These are phyloP conservation scores for Russula olivacea DNA, from an alignment of 768 basidiomycete genomes.

Conservation along the genomic window DNA sequence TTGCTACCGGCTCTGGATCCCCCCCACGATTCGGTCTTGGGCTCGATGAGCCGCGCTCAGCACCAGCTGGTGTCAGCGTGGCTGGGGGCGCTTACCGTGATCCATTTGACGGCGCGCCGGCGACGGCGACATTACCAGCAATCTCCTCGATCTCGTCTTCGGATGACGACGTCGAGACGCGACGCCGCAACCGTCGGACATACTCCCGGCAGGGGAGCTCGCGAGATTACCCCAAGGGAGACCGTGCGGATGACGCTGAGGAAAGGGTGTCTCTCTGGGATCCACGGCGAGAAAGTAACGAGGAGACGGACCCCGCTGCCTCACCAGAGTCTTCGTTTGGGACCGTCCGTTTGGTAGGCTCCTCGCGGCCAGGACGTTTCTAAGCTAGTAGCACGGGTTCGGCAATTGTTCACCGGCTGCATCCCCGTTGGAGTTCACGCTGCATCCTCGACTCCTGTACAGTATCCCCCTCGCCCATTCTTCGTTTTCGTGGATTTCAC, in stretches of 20 bases:
- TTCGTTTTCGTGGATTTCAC: neutral
- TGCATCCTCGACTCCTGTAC: neutral
- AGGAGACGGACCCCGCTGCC: neutral
- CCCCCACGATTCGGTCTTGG: neutral
- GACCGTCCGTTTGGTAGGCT: conserved; percentile 21
- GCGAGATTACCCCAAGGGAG: conserved; percentile 37
- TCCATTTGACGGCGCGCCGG: conserved; percentile 14
- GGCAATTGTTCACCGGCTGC: neutral
- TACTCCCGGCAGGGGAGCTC: conserved; percentile 38
- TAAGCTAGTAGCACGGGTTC: neutral
- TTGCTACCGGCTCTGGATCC: neutral
- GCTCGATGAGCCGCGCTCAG: conserved; percentile 8
- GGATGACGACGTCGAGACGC: neutral
- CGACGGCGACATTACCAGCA: conserved; percentile 8
- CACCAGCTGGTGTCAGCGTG: conserved; percentile 15
- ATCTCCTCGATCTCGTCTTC: neutral
- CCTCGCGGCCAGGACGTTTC: conserved; percentile 6
- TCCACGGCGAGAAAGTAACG: conserved; percentile 4
- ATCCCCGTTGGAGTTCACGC: neutral
- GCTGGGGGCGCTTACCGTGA: neutral
- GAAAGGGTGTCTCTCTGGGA: conserved; percentile 53
- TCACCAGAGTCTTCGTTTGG: conserved; percentile 15
- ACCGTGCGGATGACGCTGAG: conserved; percentile 46
- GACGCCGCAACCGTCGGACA: conserved; percentile 27
- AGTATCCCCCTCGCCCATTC: neutral